Evolutionary conservation across 2,329 filamentous ascomycete genomes (phyloP), one percentile per base, ranked within the genome.

Genomic region (Trichoderma koningii): DNA sequence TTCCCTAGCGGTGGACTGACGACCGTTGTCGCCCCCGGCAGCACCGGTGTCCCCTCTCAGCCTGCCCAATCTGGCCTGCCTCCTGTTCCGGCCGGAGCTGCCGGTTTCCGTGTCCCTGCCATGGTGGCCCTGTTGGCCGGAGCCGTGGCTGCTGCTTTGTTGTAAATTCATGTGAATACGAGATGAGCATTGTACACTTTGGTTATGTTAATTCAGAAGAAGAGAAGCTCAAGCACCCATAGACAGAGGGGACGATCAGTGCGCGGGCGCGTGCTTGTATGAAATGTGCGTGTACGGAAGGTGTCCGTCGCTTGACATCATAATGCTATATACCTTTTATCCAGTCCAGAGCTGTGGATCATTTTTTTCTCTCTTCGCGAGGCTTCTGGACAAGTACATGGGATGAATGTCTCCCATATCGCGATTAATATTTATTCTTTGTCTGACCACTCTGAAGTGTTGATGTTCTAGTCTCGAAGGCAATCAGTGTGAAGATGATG

Each of bases 41-140:
- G 52, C 63, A 68, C 62, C 42, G 57, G 67, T 12, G 51, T 50
- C n/a, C 19, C 64, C 30, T 50, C 48, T 48, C 44, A 47, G 38
- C 26, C 64, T 44, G 45, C 48, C 45, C 44, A 47, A 23, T 59
- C 64, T 34, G 62, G 48, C 23, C 66, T 68, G 23, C 65, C 67
- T 12, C 50, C 66, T 15, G 34, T 69, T 6, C 67, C 70, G 4
- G 67, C 66, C 14, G 70, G 67, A n/a, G 71, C 67, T 38, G 67
- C 66, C 17, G 61, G 42, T 19, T 63, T 67, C 59, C 56, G 60
- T 34, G 47, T 65, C 10, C 48, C 70, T 42, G 64, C 68, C 41
- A 44, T 70, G 51, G 64, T 67, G n/a, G 66, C 68, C 38, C 21
- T 71, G 15, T 53, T 65, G n/a, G 15, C 70, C 34, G 70, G 65